Evolutionary conservation across 495 filamentous ascomycete genomes (phyloP), one percentile per base, ranked within the genome.

Genomic region (Penicillium steckii): DNA sequence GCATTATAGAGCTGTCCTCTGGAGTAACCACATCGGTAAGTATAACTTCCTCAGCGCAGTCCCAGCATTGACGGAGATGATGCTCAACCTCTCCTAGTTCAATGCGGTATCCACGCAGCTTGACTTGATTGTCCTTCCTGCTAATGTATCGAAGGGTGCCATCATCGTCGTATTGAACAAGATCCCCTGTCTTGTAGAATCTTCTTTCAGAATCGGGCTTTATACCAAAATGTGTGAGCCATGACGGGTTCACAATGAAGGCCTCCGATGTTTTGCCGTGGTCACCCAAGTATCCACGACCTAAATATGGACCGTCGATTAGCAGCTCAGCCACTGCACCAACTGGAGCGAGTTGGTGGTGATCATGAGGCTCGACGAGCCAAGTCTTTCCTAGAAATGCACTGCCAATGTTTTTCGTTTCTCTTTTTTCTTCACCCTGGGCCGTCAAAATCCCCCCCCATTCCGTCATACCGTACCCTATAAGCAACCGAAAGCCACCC

Each of bases 51-150:
- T n/a, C n/a, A n/a, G n/a, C n/a, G n/a, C n/a, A n/a, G n/a, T n/a
- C n/a, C n/a, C n/a, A n/a, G n/a, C n/a, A n/a, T n/a, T n/a, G n/a
- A n/a, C n/a, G n/a, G n/a, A 33, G 30, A 8, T 13, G 67, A 64
- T 70, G 66, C 24, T 77, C 74, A 23, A 75, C 73, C 38, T 77
- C 74, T n/a, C 77, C 79, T 5, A 87, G 68, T 55, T 88, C 85
- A 59, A 88, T 81, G 10, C 85, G 73, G 50, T 87, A 84, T 5
- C 85, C 85, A 15, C 80, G 76, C 0, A 88, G 61, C 57, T 88
- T 88, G 19, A 86, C 81, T 56, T 87, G 84, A 43, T 81, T 74
- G 47, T 88, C 85, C 46, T 82, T 81, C 4, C 85, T 77, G 23
- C 84, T 83, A 12, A 87, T 62, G 50, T 69, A 79, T 24, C 64